A percentile compares a stretch with the other conserved stretches of the same genome.
phyloP scores from a whole-genome alignment of 2,329 filamentous ascomycete species.

The Dryadomyces sulphureus region DNA sequence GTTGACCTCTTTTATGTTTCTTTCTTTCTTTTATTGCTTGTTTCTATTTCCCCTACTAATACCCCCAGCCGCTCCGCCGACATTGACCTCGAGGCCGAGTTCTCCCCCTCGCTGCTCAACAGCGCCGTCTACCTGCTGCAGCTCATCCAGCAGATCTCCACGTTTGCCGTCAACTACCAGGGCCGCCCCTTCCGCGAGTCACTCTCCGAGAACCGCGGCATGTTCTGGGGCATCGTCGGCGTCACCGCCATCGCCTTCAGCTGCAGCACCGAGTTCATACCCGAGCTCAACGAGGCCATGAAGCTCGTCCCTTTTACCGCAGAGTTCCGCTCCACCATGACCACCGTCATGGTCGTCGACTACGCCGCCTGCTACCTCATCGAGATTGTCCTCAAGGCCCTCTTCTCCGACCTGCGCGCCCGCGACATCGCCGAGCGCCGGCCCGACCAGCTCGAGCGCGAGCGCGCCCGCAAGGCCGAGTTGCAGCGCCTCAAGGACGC shows the following conservation, averaged over 20 bases:
- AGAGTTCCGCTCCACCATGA: conserved; percentile 84
- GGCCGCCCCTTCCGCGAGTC: conserved; percentile 94
- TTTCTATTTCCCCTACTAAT: conserved; percentile 14
- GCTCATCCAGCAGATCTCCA: conserved; percentile 96
- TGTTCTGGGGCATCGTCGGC: conserved; percentile 92
- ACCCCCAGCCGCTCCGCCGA: conserved; percentile 29
- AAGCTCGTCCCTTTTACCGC: conserved; percentile 78
- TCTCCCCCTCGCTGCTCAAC: conserved; percentile 85
- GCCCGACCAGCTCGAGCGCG: conserved; percentile 70
- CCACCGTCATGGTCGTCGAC: conserved; percentile 71
- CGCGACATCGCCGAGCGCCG: conserved; percentile 84
- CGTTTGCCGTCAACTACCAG: conserved; percentile 98
- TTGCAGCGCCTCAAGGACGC: conserved; percentile 34
- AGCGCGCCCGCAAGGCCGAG: conserved; percentile 51
- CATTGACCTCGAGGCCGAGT: conserved; percentile 88
- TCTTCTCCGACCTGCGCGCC: conserved; percentile 83
- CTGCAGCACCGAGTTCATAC: conserved; percentile 88
- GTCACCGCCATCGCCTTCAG: conserved; percentile 85
- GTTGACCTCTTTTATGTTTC: not conserved
- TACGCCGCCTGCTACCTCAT: conserved; percentile 77
- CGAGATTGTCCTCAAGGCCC: conserved; percentile 68
- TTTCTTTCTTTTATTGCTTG: too few relatives aligned
- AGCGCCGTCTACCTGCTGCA: conserved; percentile 93
- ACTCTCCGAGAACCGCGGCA: conserved; percentile 87
- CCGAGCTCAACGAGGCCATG: conserved; percentile 87